Evolutionary conservation across 164 flowering plant genomes (phyloP), one percentile per base, ranked within the genome.

Genomic region (Sedum album): DNA sequence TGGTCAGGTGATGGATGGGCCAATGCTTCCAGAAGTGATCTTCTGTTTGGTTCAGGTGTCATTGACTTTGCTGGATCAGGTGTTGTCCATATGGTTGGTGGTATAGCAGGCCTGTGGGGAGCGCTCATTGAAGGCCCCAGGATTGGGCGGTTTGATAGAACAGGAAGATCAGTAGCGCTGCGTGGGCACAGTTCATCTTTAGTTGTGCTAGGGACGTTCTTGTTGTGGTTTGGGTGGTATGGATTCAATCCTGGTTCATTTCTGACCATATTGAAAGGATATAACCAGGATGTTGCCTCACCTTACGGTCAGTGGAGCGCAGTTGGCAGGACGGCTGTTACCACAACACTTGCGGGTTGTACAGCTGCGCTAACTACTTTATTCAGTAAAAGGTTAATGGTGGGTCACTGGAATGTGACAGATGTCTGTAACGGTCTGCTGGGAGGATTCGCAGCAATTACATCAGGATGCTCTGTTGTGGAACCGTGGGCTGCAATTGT

Each of bases 1-100:
- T 77, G 76, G 79, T 73, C 76, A 4, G 53, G n/a, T 1, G 75
- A 77, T 26, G 80, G 80, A 23, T 77, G 80, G 77, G 80, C 77
- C 64, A 72, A 75, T 33, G 69, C 77, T 18, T 7, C 31, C 51
- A 38, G 33, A 9, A 0, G 66, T 21, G 35, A 72, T 49, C 66
- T 77, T 13, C 38, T 77, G 9, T 74, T 77, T 7, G 80, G 77
- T n/a, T 74, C 80, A 3, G 80, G 80, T 7, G 80, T 39, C 30
- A 72, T 77, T 39, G 80, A 77, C 71, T 77, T 77, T 42, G 80
- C 80, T 30, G 79, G 79, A 6, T 76, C 79, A 17, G 79, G 79
- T 23, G 76, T 76, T 44, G 48, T 44, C 1, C 48, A 44, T 44
- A 44, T 44, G 48, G 48, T 44, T 44, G 48, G 48, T 44, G 48